Evolutionary conservation across 2,329 filamentous ascomycete genomes (phyloP).

Genomic region (Trichoderma sp.): DNA sequence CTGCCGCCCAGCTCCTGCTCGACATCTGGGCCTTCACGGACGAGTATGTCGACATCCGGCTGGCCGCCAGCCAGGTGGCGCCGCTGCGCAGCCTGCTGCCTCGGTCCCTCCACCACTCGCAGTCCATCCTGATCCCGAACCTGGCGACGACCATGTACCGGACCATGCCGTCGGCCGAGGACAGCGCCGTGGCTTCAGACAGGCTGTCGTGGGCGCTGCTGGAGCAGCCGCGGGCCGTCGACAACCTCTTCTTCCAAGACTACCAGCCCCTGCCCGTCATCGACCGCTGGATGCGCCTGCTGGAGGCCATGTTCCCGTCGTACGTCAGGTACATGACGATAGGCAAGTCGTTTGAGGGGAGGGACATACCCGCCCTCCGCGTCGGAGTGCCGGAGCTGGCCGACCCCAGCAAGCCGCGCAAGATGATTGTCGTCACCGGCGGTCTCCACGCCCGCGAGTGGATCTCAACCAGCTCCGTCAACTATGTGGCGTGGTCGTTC

Average conservation of each 20-base stretch:
- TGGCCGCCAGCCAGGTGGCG: slow-evolving; percentile 75
- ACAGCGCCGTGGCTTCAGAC: slow-evolving; percentile 32
- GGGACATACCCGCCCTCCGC: slow-evolving; percentile 79
- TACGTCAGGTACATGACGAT: slow-evolving; percentile 74
- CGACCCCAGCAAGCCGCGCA: slow-evolving; percentile 55
- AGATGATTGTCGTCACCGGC: slow-evolving; percentile 79
- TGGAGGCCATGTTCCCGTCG: slow-evolving; percentile 86
- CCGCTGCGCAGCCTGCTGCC: slow-evolving; percentile 80
- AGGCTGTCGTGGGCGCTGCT: slow-evolving; percentile 38
- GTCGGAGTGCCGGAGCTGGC: slow-evolving; percentile 62
- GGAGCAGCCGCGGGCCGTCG: slow-evolving; percentile 44
- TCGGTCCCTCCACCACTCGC: slow-evolving; percentile 67
- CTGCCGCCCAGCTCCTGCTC: slow-evolving; percentile 73
- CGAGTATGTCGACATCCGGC: slow-evolving; percentile 80
- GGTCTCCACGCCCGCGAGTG: slow-evolving; percentile 94
- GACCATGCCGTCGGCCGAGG: slow-evolving; percentile 37
- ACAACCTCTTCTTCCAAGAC: slow-evolving; percentile 86
- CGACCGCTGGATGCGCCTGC: slow-evolving; percentile 85
- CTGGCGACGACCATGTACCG: slow-evolving; percentile 75
- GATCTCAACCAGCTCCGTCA: slow-evolving; percentile 91
- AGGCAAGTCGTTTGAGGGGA: slow-evolving; percentile 84
- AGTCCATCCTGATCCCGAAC: slow-evolving; percentile 77
- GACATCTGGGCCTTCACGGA: slow-evolving; percentile 88
- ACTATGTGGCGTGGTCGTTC: slow-evolving; percentile 85
- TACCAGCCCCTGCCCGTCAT: slow-evolving; percentile 87